These are phyloP conservation scores for Phialophora verrucosa DNA, from an alignment of 2,329 filamentous ascomycete genomes.

Conservation along the genomic window DNA sequence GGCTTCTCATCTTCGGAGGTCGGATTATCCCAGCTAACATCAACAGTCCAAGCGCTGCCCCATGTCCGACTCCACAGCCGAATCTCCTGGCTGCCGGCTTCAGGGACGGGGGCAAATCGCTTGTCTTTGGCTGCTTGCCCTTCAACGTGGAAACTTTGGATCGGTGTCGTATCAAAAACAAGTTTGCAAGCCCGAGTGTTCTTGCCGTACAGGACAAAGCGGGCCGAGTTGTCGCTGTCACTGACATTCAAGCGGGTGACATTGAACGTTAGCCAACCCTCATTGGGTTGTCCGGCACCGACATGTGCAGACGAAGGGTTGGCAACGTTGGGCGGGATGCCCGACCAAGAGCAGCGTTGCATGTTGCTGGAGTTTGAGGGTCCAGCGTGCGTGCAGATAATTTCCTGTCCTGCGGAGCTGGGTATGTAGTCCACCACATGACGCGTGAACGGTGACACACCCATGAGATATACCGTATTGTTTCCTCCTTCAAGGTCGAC, in stretches of 20 bases:
- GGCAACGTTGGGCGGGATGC: conserved; percentile 69
- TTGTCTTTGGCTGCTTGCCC: conserved; percentile 65
- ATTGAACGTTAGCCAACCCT: conserved; percentile 70
- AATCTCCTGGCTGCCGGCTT: conserved; percentile 69
- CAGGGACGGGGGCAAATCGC: conserved; percentile 68
- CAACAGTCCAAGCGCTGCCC: conserved; percentile 75
- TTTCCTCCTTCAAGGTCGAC: conserved; percentile 76
- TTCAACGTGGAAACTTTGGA: conserved; percentile 68
- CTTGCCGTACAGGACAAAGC: conserved; percentile 69
- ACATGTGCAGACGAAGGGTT: conserved; percentile 38
- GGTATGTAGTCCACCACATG: conserved; percentile 72
- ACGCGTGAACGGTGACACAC: conserved; percentile 70
- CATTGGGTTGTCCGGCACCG: conserved; percentile 51
- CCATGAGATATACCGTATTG: conserved; percentile 72
- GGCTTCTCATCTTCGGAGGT: conserved; percentile 12
- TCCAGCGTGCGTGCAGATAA: conserved; percentile 56
- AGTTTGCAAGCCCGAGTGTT: conserved; percentile 83
- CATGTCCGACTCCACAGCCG: conserved; percentile 84
- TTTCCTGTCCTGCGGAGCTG: conserved; percentile 67
- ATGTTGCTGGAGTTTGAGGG: conserved; percentile 51
- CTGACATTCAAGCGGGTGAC: conserved; percentile 53
- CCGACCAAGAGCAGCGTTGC: conserved; percentile 72
- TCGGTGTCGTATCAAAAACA: conserved; percentile 67
- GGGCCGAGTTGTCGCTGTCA: conserved; percentile 57
- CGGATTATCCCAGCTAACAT: conserved; percentile 66